phyloP scores from a whole-genome alignment of 2,329 filamentous ascomycete species.

The Fusarium clavum region DNA sequence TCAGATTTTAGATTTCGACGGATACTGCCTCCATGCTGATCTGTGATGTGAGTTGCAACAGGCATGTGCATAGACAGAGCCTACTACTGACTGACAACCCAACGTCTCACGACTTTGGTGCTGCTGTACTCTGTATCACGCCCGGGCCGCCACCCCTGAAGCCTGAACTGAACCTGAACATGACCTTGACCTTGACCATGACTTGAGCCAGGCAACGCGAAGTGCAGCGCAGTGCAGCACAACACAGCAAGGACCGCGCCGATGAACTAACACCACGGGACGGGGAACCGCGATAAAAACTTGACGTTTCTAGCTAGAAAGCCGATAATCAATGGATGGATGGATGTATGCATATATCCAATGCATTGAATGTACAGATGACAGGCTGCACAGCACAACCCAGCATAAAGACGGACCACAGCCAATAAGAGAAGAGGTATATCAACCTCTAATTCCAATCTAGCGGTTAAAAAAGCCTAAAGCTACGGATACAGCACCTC shows the following conservation, averaged over 20 bases:
- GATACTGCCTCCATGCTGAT: conserved; percentile 7
- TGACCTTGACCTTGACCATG: conserved; percentile 1
- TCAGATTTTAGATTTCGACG: conserved; percentile 17
- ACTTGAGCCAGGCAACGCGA: conserved; percentile 33
- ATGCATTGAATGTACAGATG: conserved; percentile 29
- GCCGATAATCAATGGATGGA: conserved; percentile 19
- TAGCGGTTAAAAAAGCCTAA: conserved; percentile 7
- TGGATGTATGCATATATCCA: conserved; percentile 1
- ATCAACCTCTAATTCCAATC: conserved; percentile 14
- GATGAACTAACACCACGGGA: conserved; percentile 27
- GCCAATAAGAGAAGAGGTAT: conserved; percentile 13
- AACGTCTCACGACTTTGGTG: conserved; percentile 40
- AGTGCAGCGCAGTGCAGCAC: not conserved
- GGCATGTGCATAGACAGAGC: not conserved
- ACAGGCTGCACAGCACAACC: conserved; percentile 27
- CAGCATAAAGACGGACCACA: conserved; percentile 8
- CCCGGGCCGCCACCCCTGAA: conserved; percentile 39
- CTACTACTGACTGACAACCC: conserved; percentile 22
- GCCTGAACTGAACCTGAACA: conserved; percentile 8
- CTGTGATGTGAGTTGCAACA: conserved; percentile 6
- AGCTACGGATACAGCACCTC: not conserved
- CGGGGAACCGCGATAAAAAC: conserved; percentile 9
- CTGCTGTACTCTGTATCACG: conserved; percentile 30
- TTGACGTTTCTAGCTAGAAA: conserved; percentile 32
- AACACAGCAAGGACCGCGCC: conserved; percentile 20